Percentiles rank a stretch among this genome's conserved stretches.
phyloP scores from a whole-genome alignment of 768 basidiomycete species.

The Chalciporus pseudorubinellus region DNA sequence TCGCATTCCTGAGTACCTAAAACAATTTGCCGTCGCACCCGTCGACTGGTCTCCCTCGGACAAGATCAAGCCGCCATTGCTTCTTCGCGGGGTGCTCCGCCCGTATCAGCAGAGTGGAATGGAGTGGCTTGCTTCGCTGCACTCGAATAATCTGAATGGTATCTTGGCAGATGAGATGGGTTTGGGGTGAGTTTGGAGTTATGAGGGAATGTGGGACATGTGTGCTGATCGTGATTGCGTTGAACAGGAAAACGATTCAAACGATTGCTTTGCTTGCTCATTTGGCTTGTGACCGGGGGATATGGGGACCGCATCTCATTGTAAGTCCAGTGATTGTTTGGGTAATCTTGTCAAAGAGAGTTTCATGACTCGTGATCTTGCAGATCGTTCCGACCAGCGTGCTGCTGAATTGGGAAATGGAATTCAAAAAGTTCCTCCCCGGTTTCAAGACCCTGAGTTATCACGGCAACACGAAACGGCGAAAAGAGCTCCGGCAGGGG shows the following conservation, averaged over 20 bases:
- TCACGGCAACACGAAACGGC: conserved; percentile 84
- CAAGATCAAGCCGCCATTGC: conserved; percentile 60
- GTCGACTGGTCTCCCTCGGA: conserved; percentile 62
- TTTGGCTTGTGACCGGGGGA: conserved; percentile 84
- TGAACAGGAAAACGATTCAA: conserved; percentile 86
- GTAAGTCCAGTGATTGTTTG: conserved; percentile 34
- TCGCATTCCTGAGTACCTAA: conserved; percentile 53
- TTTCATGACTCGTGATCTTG: background rate
- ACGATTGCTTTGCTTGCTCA: conserved; percentile 93
- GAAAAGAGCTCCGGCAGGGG: conserved; percentile 85
- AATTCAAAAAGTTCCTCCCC: conserved; percentile 94
- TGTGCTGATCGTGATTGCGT: background rate
- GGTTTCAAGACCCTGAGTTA: conserved; percentile 86
- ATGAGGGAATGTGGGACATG: background rate
- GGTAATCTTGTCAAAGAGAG: background rate
- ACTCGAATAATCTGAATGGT: conserved; percentile 76
- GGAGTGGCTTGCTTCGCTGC: conserved; percentile 91
- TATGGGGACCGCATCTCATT: conserved; percentile 92
- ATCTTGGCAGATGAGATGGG: conserved; percentile 96
- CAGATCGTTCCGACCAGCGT: conserved; percentile 91
- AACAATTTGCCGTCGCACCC: conserved; percentile 67
- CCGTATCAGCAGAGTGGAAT: conserved; percentile 93
- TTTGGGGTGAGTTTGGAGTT: conserved; percentile 61
- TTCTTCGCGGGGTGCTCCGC: conserved; percentile 84
- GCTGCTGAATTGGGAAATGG: conserved; percentile 94